phyloP scores from a whole-genome alignment of 1,139 yeast species.

The Nakaseomyces bracarensis region DNA sequence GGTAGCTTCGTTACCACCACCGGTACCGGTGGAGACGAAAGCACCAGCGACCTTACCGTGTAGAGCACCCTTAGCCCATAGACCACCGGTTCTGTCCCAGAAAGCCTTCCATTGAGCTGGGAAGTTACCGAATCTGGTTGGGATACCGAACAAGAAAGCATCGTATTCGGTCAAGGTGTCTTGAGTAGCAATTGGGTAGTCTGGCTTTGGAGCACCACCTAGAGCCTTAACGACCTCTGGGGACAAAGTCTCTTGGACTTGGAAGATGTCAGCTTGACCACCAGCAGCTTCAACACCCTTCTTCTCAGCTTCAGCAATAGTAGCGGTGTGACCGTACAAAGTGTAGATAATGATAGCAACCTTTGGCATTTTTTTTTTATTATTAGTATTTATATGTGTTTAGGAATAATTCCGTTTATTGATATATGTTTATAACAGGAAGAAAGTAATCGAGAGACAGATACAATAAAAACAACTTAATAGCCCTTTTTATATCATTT shows the following conservation, averaged over 20 bases:
- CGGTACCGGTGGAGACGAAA: slow-evolving; percentile 71
- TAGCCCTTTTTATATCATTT: too few relatives aligned
- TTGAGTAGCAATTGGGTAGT: slow-evolving; percentile 58
- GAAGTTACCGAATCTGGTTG: slow-evolving; percentile 75
- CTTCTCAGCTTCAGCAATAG: slow-evolving; percentile 60
- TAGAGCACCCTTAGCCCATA: slow-evolving; percentile 72
- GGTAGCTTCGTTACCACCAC: slow-evolving; percentile 78
- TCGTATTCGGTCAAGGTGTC: slow-evolving; percentile 57
- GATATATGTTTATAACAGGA: too few relatives aligned
- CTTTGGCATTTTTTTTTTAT: slow-evolving; percentile 19
- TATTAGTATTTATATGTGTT: neutral
- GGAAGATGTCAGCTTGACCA: slow-evolving; percentile 61
- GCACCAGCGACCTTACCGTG: slow-evolving; percentile 70
- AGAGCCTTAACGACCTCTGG: slow-evolving; percentile 49
- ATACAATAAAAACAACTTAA: too few relatives aligned
- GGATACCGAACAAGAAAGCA: slow-evolving; percentile 71
- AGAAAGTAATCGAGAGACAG: too few relatives aligned
- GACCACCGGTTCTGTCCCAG: slow-evolving; percentile 76
- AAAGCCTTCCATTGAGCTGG: slow-evolving; percentile 78
- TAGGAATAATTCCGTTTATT: neutral
- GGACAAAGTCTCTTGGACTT: slow-evolving; percentile 71
- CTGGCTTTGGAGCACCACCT: slow-evolving; percentile 63
- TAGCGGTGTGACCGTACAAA: slow-evolving; percentile 68
- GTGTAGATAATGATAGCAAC: slow-evolving; percentile 66
- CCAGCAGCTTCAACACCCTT: slow-evolving; percentile 70